phyloP scores from a whole-genome alignment of 192 early-diverging fungal species.

The Coemansia sp. region DNA sequence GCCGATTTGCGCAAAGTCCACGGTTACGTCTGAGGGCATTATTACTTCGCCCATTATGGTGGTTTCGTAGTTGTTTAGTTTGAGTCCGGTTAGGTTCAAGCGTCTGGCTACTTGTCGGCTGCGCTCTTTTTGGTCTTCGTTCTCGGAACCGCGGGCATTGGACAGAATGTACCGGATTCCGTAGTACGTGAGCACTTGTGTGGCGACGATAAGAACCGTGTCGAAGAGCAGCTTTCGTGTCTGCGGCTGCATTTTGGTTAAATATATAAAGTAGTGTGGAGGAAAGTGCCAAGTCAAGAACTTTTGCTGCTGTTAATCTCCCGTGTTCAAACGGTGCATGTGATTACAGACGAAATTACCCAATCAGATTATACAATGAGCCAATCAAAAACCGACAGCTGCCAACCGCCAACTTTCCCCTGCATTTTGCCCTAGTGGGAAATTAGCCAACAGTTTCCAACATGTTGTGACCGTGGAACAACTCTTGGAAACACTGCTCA shows the following conservation, averaged over 20 bases:
- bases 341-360: neutral
- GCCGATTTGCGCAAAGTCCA: slow-evolving; percentile 86
- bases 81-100: slow-evolving; percentile 52
- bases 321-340: too few species aligned
- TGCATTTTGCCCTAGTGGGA: too few species aligned
- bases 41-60: slow-evolving; percentile 94
- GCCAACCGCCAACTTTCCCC: too few species aligned
- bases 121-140: slow-evolving; percentile 76
- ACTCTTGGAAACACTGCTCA: neutral
- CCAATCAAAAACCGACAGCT: neutral
- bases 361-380: neutral
- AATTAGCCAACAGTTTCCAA: too few species aligned
- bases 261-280: neutral
- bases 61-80: slow-evolving; percentile 90
- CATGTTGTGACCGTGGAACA: neutral
- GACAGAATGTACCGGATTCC: slow-evolving; percentile 81
- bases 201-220: slow-evolving; percentile 70
- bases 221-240: slow-evolving; percentile 51
- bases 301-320: too few species aligned
- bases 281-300: neutral
- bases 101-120: slow-evolving; percentile 39
- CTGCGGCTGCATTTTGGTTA: slow-evolving; percentile 43
- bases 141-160: slow-evolving; percentile 69
- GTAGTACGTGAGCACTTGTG: slow-evolving; percentile 86
- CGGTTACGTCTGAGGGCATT: slow-evolving; percentile 84